phyloP scores from a whole-genome alignment of 768 basidiomycete genomes.

The Candolleomyces efflorescens region DNA sequence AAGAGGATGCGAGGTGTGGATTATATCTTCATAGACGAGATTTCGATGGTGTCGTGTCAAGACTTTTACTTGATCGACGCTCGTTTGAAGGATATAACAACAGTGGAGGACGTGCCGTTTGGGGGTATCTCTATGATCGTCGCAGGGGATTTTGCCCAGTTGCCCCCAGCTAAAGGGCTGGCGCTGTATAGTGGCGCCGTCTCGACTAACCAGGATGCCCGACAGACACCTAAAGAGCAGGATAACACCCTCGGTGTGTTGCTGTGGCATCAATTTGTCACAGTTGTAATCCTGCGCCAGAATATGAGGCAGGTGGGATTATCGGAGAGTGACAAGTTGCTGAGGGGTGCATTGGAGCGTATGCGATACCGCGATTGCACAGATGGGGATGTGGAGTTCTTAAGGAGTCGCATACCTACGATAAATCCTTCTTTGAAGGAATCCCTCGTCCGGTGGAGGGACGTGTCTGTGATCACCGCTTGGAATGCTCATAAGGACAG shows the following conservation, averaged over 20 bases:
- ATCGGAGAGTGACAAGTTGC: background rate
- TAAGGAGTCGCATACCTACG: background rate
- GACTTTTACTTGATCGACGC: too few species aligned
- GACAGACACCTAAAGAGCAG: too few species aligned
- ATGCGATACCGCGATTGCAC: background rate
- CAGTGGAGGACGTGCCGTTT: too few species aligned
- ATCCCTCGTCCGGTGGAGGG: background rate
- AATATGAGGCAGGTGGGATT: background rate
- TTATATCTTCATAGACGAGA: too few species aligned
- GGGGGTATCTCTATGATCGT: too few species aligned
- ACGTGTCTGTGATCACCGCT: background rate
- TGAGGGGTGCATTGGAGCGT: background rate
- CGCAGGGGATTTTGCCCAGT: too few species aligned
- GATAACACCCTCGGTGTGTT: background rate
- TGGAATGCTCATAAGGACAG: background rate
- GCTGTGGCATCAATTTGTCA: background rate
- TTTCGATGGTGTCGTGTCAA: too few species aligned
- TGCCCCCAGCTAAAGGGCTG: too few species aligned
- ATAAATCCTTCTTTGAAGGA: background rate
- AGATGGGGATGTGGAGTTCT: background rate
- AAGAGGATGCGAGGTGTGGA: too few species aligned
- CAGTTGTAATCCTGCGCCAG: background rate
- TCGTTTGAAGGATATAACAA: too few species aligned
- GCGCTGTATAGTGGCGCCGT: too few species aligned
- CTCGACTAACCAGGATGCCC: too few species aligned